phyloP scores from a whole-genome alignment of 2,329 filamentous ascomycete genomes.

The Aspergillus tubingensis region DNA sequence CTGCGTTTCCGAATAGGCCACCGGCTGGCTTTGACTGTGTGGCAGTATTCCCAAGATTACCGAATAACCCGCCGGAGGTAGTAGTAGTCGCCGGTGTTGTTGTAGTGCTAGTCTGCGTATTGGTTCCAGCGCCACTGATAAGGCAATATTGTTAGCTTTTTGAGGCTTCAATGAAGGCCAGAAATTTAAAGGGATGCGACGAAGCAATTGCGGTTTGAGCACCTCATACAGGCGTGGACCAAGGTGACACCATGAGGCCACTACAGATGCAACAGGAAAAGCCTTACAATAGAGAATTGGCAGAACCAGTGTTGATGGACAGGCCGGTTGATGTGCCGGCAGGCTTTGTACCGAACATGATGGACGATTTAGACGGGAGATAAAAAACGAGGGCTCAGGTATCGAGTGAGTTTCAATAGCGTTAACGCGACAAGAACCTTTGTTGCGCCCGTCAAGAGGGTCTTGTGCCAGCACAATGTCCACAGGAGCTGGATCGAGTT shows the following conservation, averaged over 20 bases:
- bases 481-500: slow-evolving; percentile 1
- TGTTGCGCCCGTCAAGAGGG: not conserved
- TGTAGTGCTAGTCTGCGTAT: slow-evolving; percentile 32
- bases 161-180: not conserved
- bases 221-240: not conserved
- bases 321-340: slow-evolving; percentile 40
- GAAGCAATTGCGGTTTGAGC: not conserved
- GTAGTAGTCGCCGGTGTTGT: slow-evolving; percentile 30
- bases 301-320: slow-evolving; percentile 56
- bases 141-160: slow-evolving; percentile 7
- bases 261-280: not conserved
- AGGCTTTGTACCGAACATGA: slow-evolving; percentile 42
- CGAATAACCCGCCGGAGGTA: slow-evolving; percentile 35
- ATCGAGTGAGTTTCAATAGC: not conserved
- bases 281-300: slow-evolving; percentile 52
- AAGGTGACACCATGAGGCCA: not conserved
- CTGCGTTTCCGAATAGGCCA: slow-evolving; percentile 34
- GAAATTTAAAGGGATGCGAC: not conserved
- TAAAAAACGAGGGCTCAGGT: not conserved
- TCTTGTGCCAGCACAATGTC: slow-evolving; percentile 5
- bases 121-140: slow-evolving; percentile 29
- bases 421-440: not conserved
- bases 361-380: not conserved
- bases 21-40: slow-evolving; percentile 37
- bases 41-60: slow-evolving; percentile 27